Conservation (phyloP, 169 alveolate species). For the Eimeria maxima region DNA sequence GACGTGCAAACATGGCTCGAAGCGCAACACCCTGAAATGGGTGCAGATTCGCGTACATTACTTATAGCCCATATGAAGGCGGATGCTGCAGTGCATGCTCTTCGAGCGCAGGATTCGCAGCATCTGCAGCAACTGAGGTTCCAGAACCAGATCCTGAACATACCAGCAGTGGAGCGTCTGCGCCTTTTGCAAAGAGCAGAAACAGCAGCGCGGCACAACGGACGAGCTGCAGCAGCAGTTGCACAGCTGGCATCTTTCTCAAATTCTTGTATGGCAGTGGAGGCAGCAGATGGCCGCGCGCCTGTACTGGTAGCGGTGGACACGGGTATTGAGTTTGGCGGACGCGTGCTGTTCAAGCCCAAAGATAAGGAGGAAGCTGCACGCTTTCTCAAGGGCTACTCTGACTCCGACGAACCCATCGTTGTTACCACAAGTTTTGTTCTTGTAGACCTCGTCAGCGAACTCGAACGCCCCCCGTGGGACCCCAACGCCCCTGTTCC, state of each 20-base stretch:
- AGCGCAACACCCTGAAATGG: slow-evolving; percentile 10
- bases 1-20: slow-evolving; percentile 73
- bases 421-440: slow-evolving; percentile 53
- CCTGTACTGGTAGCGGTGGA: slow-evolving; percentile 75
- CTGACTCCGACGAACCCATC: slow-evolving; percentile 52
- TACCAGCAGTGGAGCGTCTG: slow-evolving; percentile 30
- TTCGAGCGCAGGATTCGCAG: slow-evolving; percentile 49
- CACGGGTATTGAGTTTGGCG: slow-evolving; percentile 36
- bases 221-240: slow-evolving; percentile 55
- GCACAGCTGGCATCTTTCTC: slow-evolving; percentile 55
- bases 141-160: slow-evolving; percentile 64
- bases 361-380: slow-evolving; percentile 65
- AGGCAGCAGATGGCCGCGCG: slow-evolving; percentile 74
- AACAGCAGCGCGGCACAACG: background rate
- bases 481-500: slow-evolving; percentile 67
- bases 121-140: slow-evolving; percentile 59
- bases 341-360: slow-evolving; percentile 62
- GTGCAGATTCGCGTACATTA: slow-evolving; percentile 35
- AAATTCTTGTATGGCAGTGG: slow-evolving; percentile 58
- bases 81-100: slow-evolving; percentile 67
- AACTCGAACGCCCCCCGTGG: slow-evolving; percentile 48
- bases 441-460: slow-evolving; percentile 28
- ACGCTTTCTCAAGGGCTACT: slow-evolving; percentile 59
- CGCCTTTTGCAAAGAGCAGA: slow-evolving; percentile 40
- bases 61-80: slow-evolving; percentile 68